These are phyloP conservation scores for Strobilomyces echinocephalus DNA, from an alignment of 768 basidiomycete genomes.

Conservation along the genomic window DNA sequence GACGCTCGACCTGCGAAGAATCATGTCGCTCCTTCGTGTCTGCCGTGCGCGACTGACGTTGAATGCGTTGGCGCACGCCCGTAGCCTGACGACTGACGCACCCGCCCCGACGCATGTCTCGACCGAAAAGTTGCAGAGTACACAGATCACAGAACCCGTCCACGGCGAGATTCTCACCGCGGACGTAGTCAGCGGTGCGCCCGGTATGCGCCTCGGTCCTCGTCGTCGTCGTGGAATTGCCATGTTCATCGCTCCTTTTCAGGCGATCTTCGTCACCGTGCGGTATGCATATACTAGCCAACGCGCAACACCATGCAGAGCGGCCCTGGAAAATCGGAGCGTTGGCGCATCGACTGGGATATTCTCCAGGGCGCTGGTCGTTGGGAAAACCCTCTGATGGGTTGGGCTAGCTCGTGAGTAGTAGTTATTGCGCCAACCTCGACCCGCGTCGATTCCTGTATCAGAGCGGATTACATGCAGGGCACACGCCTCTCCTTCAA, in stretches of 20 bases:
- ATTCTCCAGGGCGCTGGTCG: constrained; percentile 82
- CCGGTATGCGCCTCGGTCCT: constrained; percentile 45
- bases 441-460: neutral
- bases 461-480: constrained; percentile 93
- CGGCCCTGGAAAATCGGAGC: constrained; percentile 75
- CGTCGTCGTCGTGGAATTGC: too few relatives aligned
- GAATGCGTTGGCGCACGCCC: constrained; percentile 10
- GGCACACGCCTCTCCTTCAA: constrained; percentile 80
- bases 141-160: constrained; percentile 40
- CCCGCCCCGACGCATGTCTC: constrained; percentile 20
- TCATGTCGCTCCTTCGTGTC: constrained; percentile 55
- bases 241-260: neutral
- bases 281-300: constrained; percentile 89
- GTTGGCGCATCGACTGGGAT: constrained; percentile 96
- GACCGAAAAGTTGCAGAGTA: constrained; percentile 23
- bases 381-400: constrained; percentile 99
- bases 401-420: constrained; percentile 91
- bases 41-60: constrained; percentile 31
- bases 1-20: neutral
- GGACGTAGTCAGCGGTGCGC: constrained; percentile 82
- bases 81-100: constrained; percentile 19
- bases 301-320: constrained; percentile 95
- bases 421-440: neutral
- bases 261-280: constrained; percentile 84
- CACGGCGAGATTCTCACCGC: constrained; percentile 66